Percentiles rank a stretch among this genome's conserved stretches.
These are phyloP conservation scores for Ploettnerulaceae sp. DNA, from an alignment of 2,329 filamentous ascomycete genomes.

Conservation along the genomic window DNA sequence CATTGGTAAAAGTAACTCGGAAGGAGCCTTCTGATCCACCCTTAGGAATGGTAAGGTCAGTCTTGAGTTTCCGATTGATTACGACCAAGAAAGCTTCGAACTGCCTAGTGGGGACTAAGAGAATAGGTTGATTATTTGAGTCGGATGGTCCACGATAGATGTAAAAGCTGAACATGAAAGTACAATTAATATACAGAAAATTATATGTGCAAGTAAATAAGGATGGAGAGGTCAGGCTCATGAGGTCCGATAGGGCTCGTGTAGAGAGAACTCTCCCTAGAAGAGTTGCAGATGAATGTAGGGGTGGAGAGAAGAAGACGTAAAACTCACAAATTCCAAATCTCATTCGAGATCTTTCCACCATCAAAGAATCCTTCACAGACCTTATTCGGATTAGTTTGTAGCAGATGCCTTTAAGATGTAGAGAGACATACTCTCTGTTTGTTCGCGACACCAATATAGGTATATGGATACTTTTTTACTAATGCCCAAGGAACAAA, in stretches of 20 bases:
- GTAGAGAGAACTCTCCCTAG: not conserved
- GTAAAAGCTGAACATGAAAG: conserved; percentile 72
- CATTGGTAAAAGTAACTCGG: conserved; percentile 54
- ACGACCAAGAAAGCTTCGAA: conserved; percentile 58
- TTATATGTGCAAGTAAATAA: not conserved
- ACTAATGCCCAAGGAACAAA: conserved; percentile 52
- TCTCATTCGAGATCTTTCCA: conserved; percentile 6
- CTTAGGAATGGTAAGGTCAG: conserved; percentile 52
- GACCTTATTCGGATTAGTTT: conserved; percentile 1
- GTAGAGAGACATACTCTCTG: conserved; percentile 37
- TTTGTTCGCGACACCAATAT: conserved; percentile 49
- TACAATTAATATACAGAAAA: no score
- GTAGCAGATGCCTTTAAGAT: not conserved
- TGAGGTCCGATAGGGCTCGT: not conserved
- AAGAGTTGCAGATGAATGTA: not conserved
- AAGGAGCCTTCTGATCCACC: conserved; percentile 51
- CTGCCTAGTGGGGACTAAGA: conserved; percentile 65
- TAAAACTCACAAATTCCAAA: conserved; percentile 10
- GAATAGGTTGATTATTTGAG: conserved; percentile 46
- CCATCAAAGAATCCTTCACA: conserved; percentile 5
- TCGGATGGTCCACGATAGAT: conserved; percentile 48
- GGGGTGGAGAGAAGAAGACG: conserved; percentile 12
- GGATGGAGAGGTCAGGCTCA: not conserved
- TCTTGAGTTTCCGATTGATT: conserved; percentile 56
- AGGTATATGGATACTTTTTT: conserved; percentile 53